These are phyloP conservation scores for Cicer cuneatum DNA, from an alignment of 306 rosid species.

Conservation along the genomic window DNA sequence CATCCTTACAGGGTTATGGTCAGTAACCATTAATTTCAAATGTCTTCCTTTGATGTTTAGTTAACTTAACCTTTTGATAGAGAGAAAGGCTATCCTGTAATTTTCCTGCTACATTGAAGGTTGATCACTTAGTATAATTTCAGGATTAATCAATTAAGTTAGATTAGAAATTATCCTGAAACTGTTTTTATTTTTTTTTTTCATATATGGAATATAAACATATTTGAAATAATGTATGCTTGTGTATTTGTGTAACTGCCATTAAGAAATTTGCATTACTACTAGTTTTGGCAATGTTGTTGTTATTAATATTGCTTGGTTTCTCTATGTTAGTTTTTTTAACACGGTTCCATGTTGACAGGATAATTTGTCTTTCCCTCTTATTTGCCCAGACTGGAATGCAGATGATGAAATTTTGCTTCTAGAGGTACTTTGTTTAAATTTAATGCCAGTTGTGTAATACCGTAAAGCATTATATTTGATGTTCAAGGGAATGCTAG, in stretches of 20 bases:
- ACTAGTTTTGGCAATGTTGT: conserved; percentile 20
- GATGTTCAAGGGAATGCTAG: conserved; percentile 34
- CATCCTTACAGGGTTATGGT: conserved; percentile 97
- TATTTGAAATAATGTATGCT: conserved; percentile 29
- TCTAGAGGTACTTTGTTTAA: conserved; percentile 70
- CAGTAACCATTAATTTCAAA: conserved; percentile 46
- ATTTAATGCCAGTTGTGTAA: conserved; percentile 34
- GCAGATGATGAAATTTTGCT: conserved; percentile 97
- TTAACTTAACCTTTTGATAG: conserved; percentile 10
- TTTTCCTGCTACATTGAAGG: conserved; percentile 15
- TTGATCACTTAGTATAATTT: conserved; percentile 19
- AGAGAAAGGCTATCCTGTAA: background rate
- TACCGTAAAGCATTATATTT: conserved; percentile 23
- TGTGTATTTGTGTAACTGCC: conserved; percentile 29
- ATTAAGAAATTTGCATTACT: conserved; percentile 21
- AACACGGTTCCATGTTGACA: conserved; percentile 54
- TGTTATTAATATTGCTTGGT: conserved; percentile 11
- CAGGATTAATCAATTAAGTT: conserved; percentile 26
- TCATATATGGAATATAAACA: conserved; percentile 21
- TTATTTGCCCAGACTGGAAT: conserved; percentile 95
- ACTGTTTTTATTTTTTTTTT: background rate
- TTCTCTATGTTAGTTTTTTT: conserved; percentile 27
- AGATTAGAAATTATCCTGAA: conserved; percentile 1
- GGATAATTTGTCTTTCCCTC: conserved; percentile 95
- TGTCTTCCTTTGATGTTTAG: conserved; percentile 3